Base-by-base conservation (phyloP, 306 rosid species). In the Cucumis hystrix region DNA sequence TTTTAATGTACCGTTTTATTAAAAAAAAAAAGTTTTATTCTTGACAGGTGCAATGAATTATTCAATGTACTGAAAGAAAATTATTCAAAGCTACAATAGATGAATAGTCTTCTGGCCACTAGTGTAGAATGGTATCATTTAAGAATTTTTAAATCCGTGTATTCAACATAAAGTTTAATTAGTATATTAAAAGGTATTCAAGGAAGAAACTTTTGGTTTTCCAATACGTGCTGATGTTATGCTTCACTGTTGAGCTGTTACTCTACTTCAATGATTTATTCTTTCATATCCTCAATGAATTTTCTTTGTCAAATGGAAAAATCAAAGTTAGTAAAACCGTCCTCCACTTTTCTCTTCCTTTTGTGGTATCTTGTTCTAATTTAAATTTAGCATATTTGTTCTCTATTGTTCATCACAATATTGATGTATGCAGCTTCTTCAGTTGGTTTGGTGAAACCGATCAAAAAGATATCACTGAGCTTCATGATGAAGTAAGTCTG, bases 391-490 rank as follows among this genome's bases (percentile, higher is more conserved):
- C 62, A 52, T 30, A 73, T 52, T 30, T 18, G 18, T 57, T 56
- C 14, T 45, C 16, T 80, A 73, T 69, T 55, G 76, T 78, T 35
- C 0, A 5, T 25, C 37, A 17, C 37, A 17, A 35, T 59, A 21
- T 79, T 65, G 11, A 63, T 68, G 57, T 20, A 35, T 85, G 84
- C 87, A 90, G 96, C 82, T 90, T 90, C 82, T 88, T 90, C 84
- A 88, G 84, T 82, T 90, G 91, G 96, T 87, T 90, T 82, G 62
- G 87, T 8, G 89, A 90, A 70, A 84, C 86, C 10, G 83, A 85
- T 56, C 88, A 83, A 76, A 82, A 85, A 81, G 87, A 86, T 56
- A 67, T 86, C 28, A 72, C 67, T 57, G 91, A 73, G 80, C 73
- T 85, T 83, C 78, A 83, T 65, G 92, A 88, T 74, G 88, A 90